Evolutionary conservation across 306 rosid species (phyloP), one percentile per base, ranked within the genome.

Genomic region (Begonia peltatifolia): DNA sequence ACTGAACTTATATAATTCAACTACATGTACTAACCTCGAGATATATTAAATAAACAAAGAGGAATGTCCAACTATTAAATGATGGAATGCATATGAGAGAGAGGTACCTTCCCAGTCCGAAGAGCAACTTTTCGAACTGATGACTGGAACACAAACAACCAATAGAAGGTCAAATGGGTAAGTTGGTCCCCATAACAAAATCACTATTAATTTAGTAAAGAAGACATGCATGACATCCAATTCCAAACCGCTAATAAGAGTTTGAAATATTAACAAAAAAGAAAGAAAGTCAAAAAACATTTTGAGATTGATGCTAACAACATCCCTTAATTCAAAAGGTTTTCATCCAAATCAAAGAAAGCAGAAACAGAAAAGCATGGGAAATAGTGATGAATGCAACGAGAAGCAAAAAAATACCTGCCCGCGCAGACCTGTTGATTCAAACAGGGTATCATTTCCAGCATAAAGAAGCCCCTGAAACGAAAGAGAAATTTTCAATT

Each of bases 391-490:
- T 15, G n/a, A 30, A 13, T 2, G 15, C 18, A 50, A 30, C 9
- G 38, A 30, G 8, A 30, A 30, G 38, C 38, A 30, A 30, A 30
- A 59, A 60, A 53, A 68, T 66, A 90, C 97, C 95, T 55, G 42
- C 50, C 78, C 83, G 54, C 76, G 49, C 12, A 80, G 64, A 18
- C 97, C 97, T 54, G 97, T 83, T 51, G 97, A 90, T 79, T 90
- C 97, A 60, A 74, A 80, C 12, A 90, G 62, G 62, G 71, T 80
- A 62, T 73, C 84, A 71, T 85, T 78, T 65, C 69, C 85, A 42
- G 63, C 77, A 71, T 85, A 90, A 68, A 83, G 77, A 66, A 90
- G 87, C 20, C 97, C 97, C 97, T 90, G 70, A 70, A 76, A 69
- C 57, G 66, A 52, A 66, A 53, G 54, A 48, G n/a, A 46, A 16